Evolutionary conservation across 768 basidiomycete genomes (phyloP).

Genomic region (Amanita phalloides): DNA sequence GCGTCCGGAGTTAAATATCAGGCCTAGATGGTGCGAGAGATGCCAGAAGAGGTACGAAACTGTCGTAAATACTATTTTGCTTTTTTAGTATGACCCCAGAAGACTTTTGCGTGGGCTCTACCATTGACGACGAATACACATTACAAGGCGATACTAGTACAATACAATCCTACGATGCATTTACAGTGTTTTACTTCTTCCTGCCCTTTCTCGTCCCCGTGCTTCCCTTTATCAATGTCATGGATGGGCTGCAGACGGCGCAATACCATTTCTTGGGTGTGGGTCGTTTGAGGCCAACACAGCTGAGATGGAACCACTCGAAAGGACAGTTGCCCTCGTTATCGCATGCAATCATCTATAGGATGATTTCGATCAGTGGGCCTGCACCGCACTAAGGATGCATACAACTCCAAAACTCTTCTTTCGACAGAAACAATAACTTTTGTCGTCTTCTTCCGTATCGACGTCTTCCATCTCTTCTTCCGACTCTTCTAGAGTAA

Average conservation of each 20-base stretch:
- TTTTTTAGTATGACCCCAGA: too few species aligned
- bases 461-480: constrained; percentile 31
- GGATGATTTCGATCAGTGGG: not conserved
- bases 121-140: too few species aligned
- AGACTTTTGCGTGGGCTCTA: too few species aligned
- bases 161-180: too few species aligned
- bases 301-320: constrained; percentile 65
- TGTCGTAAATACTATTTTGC: too few species aligned
- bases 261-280: constrained; percentile 47
- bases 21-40: too few species aligned
- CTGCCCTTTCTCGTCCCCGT: constrained; percentile 14
- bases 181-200: constrained; percentile 9
- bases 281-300: constrained; percentile 42
- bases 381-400: not conserved
- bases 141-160: too few species aligned
- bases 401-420: constrained; percentile 40
- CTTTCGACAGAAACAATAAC: constrained; percentile 44
- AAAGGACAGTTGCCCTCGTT: constrained; percentile 49
- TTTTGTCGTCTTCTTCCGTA: constrained; percentile 33
- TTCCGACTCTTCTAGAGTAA: constrained; percentile 26
- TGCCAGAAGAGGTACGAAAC: too few species aligned
- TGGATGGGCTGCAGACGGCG: constrained; percentile 30
- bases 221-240: constrained; percentile 11
- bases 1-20: too few species aligned
- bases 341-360: constrained; percentile 65